Evolutionary conservation across 2,329 filamentous ascomycete genomes (phyloP).

Genomic region (Cytospora leucostoma): DNA sequence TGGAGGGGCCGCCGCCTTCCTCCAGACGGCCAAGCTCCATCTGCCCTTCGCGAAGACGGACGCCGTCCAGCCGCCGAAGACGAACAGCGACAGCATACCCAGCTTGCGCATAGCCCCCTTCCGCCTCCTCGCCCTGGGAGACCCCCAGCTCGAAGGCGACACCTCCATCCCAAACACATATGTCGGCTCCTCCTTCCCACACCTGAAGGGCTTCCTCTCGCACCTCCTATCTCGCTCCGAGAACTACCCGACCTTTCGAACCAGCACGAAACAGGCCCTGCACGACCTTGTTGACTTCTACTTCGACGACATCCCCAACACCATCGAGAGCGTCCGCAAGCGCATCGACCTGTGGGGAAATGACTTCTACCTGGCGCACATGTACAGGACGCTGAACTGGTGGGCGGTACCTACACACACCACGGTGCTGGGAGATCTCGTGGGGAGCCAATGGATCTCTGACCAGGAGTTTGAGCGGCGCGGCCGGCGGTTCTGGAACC

Average conservation of each 20-base stretch:
- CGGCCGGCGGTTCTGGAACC: constrained; percentile 75
- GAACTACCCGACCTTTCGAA: constrained; percentile 44
- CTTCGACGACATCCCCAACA: constrained; percentile 68
- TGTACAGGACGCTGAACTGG: constrained; percentile 82
- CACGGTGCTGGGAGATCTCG: constrained; percentile 83
- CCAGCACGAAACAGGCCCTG: constrained; percentile 53
- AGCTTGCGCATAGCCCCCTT: constrained; percentile 65
- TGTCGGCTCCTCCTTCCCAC: constrained; percentile 52
- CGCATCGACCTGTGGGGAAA: constrained; percentile 87
- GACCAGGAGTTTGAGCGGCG: constrained; percentile 80
- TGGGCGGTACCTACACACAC: constrained; percentile 85
- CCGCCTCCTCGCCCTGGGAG: constrained; percentile 81
- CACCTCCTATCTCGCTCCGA: constrained; percentile 41
- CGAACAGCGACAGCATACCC: constrained; percentile 31
- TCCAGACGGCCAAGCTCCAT: constrained; percentile 46
- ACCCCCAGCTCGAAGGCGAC: constrained; percentile 93
- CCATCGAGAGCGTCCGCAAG: constrained; percentile 71
- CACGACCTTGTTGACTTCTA: constrained; percentile 64
- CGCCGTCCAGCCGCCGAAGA: constrained; percentile 22
- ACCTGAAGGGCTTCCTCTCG: constrained; percentile 49
- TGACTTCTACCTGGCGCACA: constrained; percentile 91
- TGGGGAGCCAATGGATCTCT: constrained; percentile 93
- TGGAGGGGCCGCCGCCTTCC: constrained; percentile 35
- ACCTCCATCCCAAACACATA: constrained; percentile 70
- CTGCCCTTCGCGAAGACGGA: constrained; percentile 37